phyloP scores from a whole-genome alignment of 108 stramenopile genomes.

The Conticribra guillardii region DNA sequence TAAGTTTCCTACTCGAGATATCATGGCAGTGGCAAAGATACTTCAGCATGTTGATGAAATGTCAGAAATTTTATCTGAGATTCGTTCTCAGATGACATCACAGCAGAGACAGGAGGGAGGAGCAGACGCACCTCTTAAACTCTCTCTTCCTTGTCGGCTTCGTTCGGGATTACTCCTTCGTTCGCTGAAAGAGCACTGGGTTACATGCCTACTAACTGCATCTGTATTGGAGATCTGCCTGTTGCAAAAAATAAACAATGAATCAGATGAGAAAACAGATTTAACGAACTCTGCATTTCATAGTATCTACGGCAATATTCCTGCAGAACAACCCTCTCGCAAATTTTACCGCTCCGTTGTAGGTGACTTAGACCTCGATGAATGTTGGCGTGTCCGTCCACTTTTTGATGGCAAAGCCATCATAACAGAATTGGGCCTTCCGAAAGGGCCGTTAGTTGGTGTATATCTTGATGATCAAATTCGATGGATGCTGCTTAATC shows the following conservation, averaged over 20 bases:
- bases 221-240: constrained; percentile 58
- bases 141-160: constrained; percentile 48
- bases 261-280: background rate
- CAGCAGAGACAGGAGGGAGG: constrained; percentile 15
- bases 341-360: constrained; percentile 55
- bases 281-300: too few species aligned
- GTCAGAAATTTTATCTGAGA: constrained; percentile 50
- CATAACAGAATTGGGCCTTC: constrained; percentile 57
- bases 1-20: constrained; percentile 79
- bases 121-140: background rate
- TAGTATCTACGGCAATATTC: background rate
- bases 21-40: constrained; percentile 50
- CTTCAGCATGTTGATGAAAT: constrained; percentile 65
- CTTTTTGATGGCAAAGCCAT: constrained; percentile 80
- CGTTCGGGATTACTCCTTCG: constrained; percentile 72
- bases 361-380: constrained; percentile 60
- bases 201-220: constrained; percentile 67
- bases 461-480: constrained; percentile 75
- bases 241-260: constrained; percentile 9
- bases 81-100: constrained; percentile 25
- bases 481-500: constrained; percentile 80
- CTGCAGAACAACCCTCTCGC: constrained; percentile 35
- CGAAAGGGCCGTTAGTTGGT: constrained; percentile 69
- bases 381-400: constrained; percentile 75
- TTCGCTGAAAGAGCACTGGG: constrained; percentile 73